These are phyloP conservation scores for Manihot esculenta DNA, from an alignment of 441 rosid species.

Conservation along the genomic window DNA sequence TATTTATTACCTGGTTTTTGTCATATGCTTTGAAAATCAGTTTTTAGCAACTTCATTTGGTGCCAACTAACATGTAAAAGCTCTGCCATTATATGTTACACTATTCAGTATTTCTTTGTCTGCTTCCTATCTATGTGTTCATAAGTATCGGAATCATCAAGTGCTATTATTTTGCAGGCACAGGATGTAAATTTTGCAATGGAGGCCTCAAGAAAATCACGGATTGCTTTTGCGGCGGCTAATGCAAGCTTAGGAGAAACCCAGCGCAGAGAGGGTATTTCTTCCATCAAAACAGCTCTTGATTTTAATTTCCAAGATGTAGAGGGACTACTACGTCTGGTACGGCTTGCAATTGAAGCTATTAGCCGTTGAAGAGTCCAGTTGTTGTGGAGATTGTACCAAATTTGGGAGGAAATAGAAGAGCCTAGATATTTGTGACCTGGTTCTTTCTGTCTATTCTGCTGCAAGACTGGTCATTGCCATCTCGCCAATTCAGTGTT, in stretches of 20 bases:
- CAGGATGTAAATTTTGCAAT: slow-evolving; percentile 80
- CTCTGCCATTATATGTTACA: slow-evolving; percentile 4
- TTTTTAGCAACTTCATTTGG: not conserved
- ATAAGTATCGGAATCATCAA: slow-evolving; percentile 12
- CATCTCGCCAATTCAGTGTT: slow-evolving; percentile 14
- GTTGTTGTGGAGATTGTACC: slow-evolving; percentile 27
- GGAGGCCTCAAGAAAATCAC: slow-evolving; percentile 94
- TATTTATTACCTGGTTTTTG: not conserved
- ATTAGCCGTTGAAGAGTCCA: slow-evolving; percentile 50
- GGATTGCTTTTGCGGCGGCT: slow-evolving; percentile 61
- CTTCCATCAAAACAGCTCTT: slow-evolving; percentile 75
- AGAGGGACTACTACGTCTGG: slow-evolving; percentile 72
- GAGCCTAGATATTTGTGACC: slow-evolving; percentile 10
- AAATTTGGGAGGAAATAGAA: slow-evolving; percentile 24
- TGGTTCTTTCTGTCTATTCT: slow-evolving; percentile 22
- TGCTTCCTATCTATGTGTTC: slow-evolving; percentile 6
- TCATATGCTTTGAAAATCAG: slow-evolving; percentile 5
- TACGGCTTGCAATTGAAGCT: slow-evolving; percentile 83
- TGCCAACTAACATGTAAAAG: not conserved
- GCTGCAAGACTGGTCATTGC: slow-evolving; percentile 18
- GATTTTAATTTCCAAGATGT: slow-evolving; percentile 94
- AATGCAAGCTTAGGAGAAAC: slow-evolving; percentile 47
- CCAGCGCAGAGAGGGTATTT: slow-evolving; percentile 53
- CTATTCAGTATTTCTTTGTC: not conserved
- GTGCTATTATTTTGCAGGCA: slow-evolving; percentile 49